Percentiles rank a stretch among this genome's conserved stretches.
These are phyloP conservation scores for Hortaea werneckii DNA, from an alignment of 2,329 filamentous ascomycete species.

Conservation along the genomic window DNA sequence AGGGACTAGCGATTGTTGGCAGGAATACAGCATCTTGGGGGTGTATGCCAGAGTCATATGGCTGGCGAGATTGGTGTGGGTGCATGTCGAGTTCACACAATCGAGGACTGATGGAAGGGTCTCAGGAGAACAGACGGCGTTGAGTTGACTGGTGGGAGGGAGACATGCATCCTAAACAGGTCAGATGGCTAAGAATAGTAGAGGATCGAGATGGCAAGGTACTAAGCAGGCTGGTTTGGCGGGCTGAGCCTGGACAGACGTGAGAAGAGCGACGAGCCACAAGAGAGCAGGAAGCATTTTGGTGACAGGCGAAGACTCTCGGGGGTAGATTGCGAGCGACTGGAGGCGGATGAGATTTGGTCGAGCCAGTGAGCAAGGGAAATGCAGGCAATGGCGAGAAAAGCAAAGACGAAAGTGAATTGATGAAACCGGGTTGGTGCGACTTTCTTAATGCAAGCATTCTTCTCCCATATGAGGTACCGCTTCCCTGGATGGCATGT, in stretches of 20 bases:
- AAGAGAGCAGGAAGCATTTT: neutral
- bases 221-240: neutral
- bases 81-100: neutral
- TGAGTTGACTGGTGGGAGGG: neutral
- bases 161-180: neutral
- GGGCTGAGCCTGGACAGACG: neutral
- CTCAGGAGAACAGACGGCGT: neutral
- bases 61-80: neutral
- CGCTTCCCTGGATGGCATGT: no score
- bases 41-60: slow-evolving; percentile 1
- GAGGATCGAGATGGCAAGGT: neutral
- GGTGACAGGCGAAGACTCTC: neutral
- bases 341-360: no score
- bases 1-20: slow-evolving; percentile 6
- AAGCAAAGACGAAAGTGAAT: no score
- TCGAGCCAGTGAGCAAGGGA: no score
- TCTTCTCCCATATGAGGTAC: no score
- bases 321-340: no score
- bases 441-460: no score
- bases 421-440: no score
- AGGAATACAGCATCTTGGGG: slow-evolving; percentile 5
- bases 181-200: no score
- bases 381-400: no score
- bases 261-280: neutral
- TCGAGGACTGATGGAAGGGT: neutral